Evolutionary conservation across 495 filamentous ascomycete species (phyloP), one percentile per base, ranked within the genome.

Genomic region (Collariella sp.): DNA sequence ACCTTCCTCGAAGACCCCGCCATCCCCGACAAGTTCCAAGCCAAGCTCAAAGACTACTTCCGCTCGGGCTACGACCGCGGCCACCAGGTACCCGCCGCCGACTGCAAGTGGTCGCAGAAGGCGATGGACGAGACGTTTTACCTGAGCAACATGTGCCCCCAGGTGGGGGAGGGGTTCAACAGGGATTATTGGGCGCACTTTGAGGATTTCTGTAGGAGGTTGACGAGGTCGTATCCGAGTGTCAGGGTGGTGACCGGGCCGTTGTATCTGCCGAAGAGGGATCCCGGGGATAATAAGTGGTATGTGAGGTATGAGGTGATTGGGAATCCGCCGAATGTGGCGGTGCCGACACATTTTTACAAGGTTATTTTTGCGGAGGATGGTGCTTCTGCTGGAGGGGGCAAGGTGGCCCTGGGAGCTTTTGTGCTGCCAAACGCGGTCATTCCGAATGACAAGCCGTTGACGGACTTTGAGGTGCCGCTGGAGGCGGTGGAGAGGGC

Each of bases 121-220:
- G 93, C 94, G 16, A 91, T 98, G 85, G 83, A 98, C 71, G 88
- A 84, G 43, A 98, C 93, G 2, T 98, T 98, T 65, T 80, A 77
- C 59, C 79, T 98, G 38, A 85, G 76, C 64, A 98, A 98, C 72
- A 98, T 98, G 91, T 95, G 88, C 61, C 93, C 93, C 16, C 93
- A 98, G 70, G 91, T 98, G 3, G 93, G 93, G 46, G 87, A 93
- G 65, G 93, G 93, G 26, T 98, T 98, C 75, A 98, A 98, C 71
- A 78, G 93, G 18, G 93, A 98, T 70, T 95, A 98, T 81, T 98
- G 93, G 93, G 84, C 94, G 47, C 94, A 97, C 65, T 91, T 98
- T 62, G 93, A 98, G 70, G 89, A 95, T 60, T 98, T 97, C 69
- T 95, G 94, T 70, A 81, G 93, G 3, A 75, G 87, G 7, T 76